These are phyloP conservation scores for Orychophragmus violaceus DNA, from an alignment of 345 rosid species.

Conservation along the genomic window DNA sequence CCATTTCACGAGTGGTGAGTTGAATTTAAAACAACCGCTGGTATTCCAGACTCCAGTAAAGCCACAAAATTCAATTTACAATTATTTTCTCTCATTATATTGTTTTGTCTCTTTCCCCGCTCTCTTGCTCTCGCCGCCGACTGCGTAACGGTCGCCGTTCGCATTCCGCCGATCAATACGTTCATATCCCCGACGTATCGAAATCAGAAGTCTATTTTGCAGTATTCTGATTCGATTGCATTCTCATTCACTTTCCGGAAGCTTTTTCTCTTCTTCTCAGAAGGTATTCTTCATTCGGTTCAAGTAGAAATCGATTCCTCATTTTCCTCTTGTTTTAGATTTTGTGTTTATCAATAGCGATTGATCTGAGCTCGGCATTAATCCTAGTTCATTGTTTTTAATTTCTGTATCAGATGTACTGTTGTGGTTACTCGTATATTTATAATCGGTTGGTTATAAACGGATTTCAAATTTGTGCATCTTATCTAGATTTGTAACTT, in stretches of 20 bases:
- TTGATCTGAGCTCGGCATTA: neutral
- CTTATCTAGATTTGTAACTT: neutral
- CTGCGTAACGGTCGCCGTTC: constrained; percentile 38
- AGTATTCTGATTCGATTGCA: constrained; percentile 14
- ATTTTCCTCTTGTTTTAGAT: neutral
- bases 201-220: neutral
- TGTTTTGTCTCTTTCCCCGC: constrained; percentile 27
- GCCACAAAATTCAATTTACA: neutral
- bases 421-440: neutral
- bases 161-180: constrained; percentile 29
- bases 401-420: neutral
- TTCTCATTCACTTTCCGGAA: constrained; percentile 9
- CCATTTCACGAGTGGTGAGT: neutral
- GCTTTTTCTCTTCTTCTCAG: neutral
- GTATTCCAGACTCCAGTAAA: neutral
- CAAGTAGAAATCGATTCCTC: neutral
- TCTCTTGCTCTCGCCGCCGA: constrained; percentile 39
- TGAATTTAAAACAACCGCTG: neutral
- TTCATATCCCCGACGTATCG: constrained; percentile 7
- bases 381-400: too few relatives aligned
- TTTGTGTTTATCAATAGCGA: neutral
- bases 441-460: too few relatives aligned
- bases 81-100: neutral
- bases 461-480: neutral
- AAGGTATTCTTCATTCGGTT: too few relatives aligned